These are phyloP conservation scores for Macrophomina phaseolina DNA, from an alignment of 2,329 filamentous ascomycete species.

Conservation along the genomic window DNA sequence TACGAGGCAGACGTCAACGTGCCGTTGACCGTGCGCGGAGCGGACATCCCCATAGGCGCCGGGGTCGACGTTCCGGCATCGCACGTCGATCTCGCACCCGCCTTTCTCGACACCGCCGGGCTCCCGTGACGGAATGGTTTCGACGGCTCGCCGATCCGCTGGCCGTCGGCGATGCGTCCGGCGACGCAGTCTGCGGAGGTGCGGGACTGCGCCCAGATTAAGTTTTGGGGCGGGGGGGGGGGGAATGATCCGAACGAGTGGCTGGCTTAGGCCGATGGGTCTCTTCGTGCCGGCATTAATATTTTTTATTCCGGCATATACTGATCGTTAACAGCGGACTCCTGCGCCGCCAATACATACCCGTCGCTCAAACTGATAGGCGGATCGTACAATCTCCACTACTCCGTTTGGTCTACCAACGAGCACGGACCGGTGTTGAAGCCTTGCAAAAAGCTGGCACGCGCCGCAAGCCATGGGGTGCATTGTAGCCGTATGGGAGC, in stretches of 20 bases:
- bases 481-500: not conserved
- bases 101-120: slow-evolving; percentile 40
- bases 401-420: slow-evolving; percentile 39
- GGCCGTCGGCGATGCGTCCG: slow-evolving; percentile 32
- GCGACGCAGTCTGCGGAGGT: slow-evolving; percentile 32
- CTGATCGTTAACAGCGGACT: too few relatives aligned
- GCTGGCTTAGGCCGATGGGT: not conserved
- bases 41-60: slow-evolving; percentile 33
- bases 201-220: slow-evolving; percentile 28
- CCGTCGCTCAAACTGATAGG: slow-evolving; percentile 35
- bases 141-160: slow-evolving; percentile 32
- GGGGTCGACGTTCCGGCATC: slow-evolving; percentile 33
- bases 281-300: not conserved
- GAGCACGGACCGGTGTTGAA: slow-evolving; percentile 35
- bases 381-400: slow-evolving; percentile 35
- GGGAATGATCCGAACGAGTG: not conserved
- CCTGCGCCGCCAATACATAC: not conserved
- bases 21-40: slow-evolving; percentile 40
- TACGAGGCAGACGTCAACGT: slow-evolving; percentile 42
- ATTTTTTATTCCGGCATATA: too few relatives aligned
- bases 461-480: not conserved
- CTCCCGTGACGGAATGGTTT: slow-evolving; percentile 31
- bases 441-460: not conserved
- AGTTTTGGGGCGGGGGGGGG: slow-evolving; percentile 29
- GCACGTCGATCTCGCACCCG: slow-evolving; percentile 39